phyloP scores from a whole-genome alignment of 73 alveolate genomes.

The Blepharisma stoltei region DNA sequence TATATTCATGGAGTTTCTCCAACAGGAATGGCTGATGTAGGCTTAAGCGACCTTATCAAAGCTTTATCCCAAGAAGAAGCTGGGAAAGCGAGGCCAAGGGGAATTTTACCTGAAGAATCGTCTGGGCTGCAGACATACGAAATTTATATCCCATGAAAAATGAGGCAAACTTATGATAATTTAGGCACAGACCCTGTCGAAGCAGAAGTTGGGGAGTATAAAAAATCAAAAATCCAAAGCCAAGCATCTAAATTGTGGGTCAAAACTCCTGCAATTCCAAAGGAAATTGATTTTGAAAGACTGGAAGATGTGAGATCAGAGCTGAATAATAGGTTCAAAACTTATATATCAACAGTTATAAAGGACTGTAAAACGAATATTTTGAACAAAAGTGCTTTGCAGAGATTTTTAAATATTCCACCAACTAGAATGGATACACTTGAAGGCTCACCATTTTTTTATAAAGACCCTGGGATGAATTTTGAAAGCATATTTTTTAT shows the following conservation, averaged over 20 bases:
- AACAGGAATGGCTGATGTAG: slow-evolving; percentile 82
- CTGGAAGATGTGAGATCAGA: slow-evolving; percentile 52
- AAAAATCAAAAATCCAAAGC: slow-evolving; percentile 41
- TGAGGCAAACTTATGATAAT: slow-evolving; percentile 64
- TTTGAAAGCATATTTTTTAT: slow-evolving; percentile 64
- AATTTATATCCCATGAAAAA: slow-evolving; percentile 69
- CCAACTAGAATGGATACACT: slow-evolving; percentile 58
- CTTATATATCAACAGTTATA: slow-evolving; percentile 63
- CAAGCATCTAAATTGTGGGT: background rate
- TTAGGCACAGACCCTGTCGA: slow-evolving; percentile 47
- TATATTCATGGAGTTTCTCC: slow-evolving; percentile 97
- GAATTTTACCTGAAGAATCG: slow-evolving; percentile 63
- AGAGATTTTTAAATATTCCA: slow-evolving; percentile 78
- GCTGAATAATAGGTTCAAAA: slow-evolving; percentile 60
- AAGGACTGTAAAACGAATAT: slow-evolving; percentile 50
- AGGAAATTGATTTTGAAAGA: slow-evolving; percentile 42
- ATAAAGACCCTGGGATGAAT: slow-evolving; percentile 67
- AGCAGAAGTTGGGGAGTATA: slow-evolving; percentile 42
- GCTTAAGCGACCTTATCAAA: slow-evolving; percentile 59
- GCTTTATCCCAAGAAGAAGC: slow-evolving; percentile 82
- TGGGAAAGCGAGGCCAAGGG: slow-evolving; percentile 76
- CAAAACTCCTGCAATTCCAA: slow-evolving; percentile 39
- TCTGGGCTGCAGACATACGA: slow-evolving; percentile 86
- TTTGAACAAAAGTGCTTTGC: slow-evolving; percentile 47
- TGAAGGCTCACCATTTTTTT: slow-evolving; percentile 64